Evolutionary conservation across 306 rosid species (phyloP).

Genomic region (Crataegus laevigata): DNA sequence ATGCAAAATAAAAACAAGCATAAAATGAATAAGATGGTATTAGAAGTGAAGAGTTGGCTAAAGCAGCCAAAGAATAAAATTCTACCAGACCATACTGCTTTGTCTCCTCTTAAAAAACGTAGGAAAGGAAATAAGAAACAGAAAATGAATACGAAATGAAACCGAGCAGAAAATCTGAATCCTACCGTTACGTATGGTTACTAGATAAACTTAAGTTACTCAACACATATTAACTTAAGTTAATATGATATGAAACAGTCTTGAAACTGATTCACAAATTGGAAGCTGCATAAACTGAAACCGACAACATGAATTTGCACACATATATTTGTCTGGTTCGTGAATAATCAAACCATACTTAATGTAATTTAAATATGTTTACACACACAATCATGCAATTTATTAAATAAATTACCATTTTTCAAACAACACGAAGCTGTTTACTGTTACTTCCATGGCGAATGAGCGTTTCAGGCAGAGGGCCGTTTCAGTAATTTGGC

Average conservation of each 20-base stretch:
- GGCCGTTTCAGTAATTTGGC: slow-evolving; percentile 25
- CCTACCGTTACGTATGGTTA: no score
- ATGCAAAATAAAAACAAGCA: no score
- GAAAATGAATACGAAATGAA: no score
- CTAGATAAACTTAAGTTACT: background rate
- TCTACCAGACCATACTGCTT: no score
- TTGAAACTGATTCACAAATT: background rate
- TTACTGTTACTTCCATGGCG: background rate
- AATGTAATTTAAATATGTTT: background rate
- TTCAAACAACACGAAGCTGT: background rate
- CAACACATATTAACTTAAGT: background rate
- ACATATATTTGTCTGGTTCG: background rate
- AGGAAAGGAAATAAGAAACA: no score
- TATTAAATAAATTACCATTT: background rate
- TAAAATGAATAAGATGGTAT: no score
- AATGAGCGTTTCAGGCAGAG: slow-evolving; percentile 5
- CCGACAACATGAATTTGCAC: background rate
- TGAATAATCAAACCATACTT: background rate
- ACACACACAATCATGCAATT: no score
- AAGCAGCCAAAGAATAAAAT: no score
- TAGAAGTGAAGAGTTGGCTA: no score
- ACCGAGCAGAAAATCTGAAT: background rate
- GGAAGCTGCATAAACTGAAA: background rate
- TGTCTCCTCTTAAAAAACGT: no score
- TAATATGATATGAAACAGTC: background rate